Evolutionary conservation across 352 stramenopile species (phyloP).

Genomic region (Phytophthora litchii): DNA sequence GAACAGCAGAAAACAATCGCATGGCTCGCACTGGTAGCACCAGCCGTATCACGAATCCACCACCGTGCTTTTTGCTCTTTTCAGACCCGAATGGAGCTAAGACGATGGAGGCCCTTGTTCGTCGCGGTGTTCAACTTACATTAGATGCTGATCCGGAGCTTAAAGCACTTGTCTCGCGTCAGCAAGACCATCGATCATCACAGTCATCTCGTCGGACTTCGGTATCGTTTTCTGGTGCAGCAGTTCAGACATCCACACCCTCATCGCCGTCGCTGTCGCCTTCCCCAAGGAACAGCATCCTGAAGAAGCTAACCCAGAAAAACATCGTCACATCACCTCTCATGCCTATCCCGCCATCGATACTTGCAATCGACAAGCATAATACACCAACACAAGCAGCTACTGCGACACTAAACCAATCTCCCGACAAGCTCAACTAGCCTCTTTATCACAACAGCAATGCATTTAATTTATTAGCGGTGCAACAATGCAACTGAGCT

Average conservation of each 20-base stretch:
- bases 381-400: slow-evolving; percentile 2
- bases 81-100: slow-evolving; percentile 30
- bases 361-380: slow-evolving; percentile 7
- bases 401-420: not conserved
- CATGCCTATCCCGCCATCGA: not conserved
- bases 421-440: not conserved
- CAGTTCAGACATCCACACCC: slow-evolving; percentile 3
- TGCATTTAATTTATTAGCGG: slow-evolving; percentile 44
- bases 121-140: slow-evolving; percentile 65
- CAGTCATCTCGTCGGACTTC: slow-evolving; percentile 35
- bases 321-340: slow-evolving; percentile 7
- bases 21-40: slow-evolving; percentile 9
- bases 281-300: slow-evolving; percentile 30
- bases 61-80: slow-evolving; percentile 61
- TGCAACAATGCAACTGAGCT: slow-evolving; percentile 32
- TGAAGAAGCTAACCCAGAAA: slow-evolving; percentile 24
- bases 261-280: slow-evolving; percentile 12
- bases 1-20: slow-evolving; percentile 13
- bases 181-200: slow-evolving; percentile 40
- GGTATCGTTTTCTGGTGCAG: slow-evolving; percentile 22
- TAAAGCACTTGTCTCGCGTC: slow-evolving; percentile 47
- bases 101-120: slow-evolving; percentile 66
- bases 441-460: slow-evolving; percentile 13
- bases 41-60: slow-evolving; percentile 15
- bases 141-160: slow-evolving; percentile 73